Conservation (phyloP, 257 asterid species). For the Fraxinus pennsylvanica region DNA sequence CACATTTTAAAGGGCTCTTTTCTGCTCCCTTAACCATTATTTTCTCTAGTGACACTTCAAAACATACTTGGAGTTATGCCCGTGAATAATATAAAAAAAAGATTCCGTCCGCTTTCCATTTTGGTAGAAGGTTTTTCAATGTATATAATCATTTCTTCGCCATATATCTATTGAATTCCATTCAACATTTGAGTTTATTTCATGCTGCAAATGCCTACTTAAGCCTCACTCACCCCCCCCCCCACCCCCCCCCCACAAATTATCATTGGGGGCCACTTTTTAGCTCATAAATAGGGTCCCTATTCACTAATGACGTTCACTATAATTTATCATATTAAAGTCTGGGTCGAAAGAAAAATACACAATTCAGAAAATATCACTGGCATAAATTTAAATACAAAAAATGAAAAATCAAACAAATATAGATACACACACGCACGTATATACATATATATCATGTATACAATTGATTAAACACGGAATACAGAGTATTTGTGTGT, state of each 20-base stretch:
- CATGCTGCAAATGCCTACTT: background rate
- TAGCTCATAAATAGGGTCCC: background rate
- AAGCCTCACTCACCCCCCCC: background rate
- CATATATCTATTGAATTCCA: background rate
- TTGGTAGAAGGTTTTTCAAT: background rate
- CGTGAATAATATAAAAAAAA: background rate
- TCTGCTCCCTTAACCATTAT: background rate
- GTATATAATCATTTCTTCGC: background rate
- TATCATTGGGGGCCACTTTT: background rate
- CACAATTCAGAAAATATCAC: background rate
- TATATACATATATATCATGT: background rate
- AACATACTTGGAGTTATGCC: background rate
- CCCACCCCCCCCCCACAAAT: background rate
- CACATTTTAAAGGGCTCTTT: background rate
- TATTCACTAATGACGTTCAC: background rate
- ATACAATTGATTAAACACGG: constrained; percentile 12
- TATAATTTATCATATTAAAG: background rate
- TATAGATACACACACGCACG: background rate
- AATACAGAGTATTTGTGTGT: background rate
- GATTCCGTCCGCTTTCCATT: background rate
- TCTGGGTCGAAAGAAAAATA: background rate
- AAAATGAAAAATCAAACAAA: background rate
- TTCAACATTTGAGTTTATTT: background rate
- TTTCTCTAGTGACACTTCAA: background rate
- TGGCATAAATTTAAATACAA: background rate